Evolutionary conservation across 139 green algal genomes (phyloP).

Genomic region (Ostreobium quekettii): DNA sequence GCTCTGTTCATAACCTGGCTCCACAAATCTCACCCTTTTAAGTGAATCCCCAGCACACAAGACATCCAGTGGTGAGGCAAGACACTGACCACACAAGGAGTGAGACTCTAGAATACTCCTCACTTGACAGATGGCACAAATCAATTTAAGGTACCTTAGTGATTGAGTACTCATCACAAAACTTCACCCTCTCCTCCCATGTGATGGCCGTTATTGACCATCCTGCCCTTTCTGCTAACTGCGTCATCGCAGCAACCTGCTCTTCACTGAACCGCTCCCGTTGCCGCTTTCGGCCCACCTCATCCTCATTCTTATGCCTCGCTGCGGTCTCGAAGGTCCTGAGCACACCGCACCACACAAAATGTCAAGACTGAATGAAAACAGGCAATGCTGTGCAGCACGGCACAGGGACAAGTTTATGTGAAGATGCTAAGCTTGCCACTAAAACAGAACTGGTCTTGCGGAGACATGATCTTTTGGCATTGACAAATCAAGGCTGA

Average conservation of each 20-base stretch:
- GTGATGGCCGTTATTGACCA: constrained; percentile 23
- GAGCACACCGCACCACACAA: not conserved
- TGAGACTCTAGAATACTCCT: not conserved
- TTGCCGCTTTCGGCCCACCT: constrained; percentile 2
- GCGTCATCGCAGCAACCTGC: constrained; percentile 21
- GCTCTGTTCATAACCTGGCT: too few species aligned
- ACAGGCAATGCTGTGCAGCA: too few species aligned
- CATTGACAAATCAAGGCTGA: too few species aligned
- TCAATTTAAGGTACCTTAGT: constrained; percentile 20
- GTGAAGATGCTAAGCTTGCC: too few species aligned
- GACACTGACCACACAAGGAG: not conserved
- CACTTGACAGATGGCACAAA: not conserved
- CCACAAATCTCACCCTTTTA: too few species aligned
- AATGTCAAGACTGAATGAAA: not conserved
- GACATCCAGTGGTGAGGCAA: not conserved
- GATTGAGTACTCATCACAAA: constrained; percentile 21
- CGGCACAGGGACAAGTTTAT: too few species aligned
- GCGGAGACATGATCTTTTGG: too few species aligned
- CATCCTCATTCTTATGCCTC: not conserved
- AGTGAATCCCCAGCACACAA: constrained; percentile 1
- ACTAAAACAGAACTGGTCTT: too few species aligned
- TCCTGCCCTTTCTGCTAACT: constrained; percentile 20
- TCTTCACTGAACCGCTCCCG: constrained; percentile 26
- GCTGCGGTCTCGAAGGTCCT: constrained; percentile 7
- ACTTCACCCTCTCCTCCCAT: constrained; percentile 24